phyloP scores from a whole-genome alignment of 2,329 filamentous ascomycete species.

The Tricladium varicosporioides region DNA sequence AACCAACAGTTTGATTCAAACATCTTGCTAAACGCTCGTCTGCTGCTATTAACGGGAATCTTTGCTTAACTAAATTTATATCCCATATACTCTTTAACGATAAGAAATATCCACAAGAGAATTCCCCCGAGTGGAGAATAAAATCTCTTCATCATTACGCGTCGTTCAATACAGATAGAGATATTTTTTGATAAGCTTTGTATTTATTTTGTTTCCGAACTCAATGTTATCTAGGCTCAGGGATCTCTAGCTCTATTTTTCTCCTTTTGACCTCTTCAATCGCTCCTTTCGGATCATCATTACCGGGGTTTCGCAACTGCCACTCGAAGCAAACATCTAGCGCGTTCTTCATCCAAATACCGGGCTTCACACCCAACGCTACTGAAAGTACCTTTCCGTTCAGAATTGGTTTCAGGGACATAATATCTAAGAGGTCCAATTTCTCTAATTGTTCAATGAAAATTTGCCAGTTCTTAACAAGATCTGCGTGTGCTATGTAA shows the following conservation, averaged over 20 bases:
- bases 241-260: conserved; percentile 31
- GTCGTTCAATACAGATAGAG: too few relatives aligned
- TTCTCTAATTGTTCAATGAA: conserved; percentile 55
- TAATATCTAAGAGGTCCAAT: conserved; percentile 56
- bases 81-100: too few relatives aligned
- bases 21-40: not conserved
- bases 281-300: conserved; percentile 55
- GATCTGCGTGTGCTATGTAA: conserved; percentile 30
- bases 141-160: too few relatives aligned
- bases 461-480: conserved; percentile 50
- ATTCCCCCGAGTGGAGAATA: too few relatives aligned
- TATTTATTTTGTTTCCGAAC: too few relatives aligned
- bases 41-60: too few relatives aligned
- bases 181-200: too few relatives aligned
- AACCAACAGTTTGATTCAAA: not conserved
- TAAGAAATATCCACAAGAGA: too few relatives aligned
- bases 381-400: conserved; percentile 74
- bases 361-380: conserved; percentile 65
- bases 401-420: conserved; percentile 60
- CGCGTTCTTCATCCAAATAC: conserved; percentile 80
- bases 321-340: conserved; percentile 80
- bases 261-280: conserved; percentile 55
- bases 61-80: too few relatives aligned
- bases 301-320: conserved; percentile 78
- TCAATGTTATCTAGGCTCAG: conserved; percentile 10